Conservation (phyloP, 129 eudicot genomes). For the Artemisia argyi region DNA sequence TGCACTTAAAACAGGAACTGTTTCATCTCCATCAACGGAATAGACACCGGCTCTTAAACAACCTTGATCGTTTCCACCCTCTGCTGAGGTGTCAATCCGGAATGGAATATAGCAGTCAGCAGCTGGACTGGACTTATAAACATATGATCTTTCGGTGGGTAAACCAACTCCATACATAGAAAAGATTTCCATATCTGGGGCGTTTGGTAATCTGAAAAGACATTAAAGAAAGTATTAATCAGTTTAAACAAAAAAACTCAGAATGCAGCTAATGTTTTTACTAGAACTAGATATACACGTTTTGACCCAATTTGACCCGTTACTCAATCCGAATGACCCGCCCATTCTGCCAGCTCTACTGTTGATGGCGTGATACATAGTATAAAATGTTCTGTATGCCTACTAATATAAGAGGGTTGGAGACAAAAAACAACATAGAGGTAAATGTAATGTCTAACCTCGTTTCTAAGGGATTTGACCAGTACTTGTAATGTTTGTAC, state of each 20-base stretch:
- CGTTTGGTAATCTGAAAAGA: conserved; percentile 6
- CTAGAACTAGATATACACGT: no score
- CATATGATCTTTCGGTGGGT: conserved; percentile 1
- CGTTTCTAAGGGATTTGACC: conserved; percentile 8
- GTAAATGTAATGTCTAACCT: background rate
- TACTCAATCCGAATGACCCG: background rate
- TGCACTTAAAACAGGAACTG: conserved; percentile 12
- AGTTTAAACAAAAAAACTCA: background rate
- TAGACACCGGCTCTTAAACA: conserved; percentile 9
- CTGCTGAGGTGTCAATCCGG: conserved; percentile 4
- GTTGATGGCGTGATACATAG: background rate
- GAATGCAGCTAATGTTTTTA: no score
- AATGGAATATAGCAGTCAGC: conserved; percentile 9
- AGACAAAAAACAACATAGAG: background rate
- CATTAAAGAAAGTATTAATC: background rate
- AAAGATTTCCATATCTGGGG: conserved; percentile 6
- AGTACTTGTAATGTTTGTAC: background rate
- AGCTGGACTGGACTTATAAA: background rate
- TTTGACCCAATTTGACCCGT: background rate
- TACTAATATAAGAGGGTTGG: background rate
- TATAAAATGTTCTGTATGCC: background rate
- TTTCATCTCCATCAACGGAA: conserved; percentile 19
- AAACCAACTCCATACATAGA: conserved; percentile 20
- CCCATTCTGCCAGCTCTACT: background rate
- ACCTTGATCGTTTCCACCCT: background rate